Conservation (phyloP, 78 protist genomes). For the Isochrysis galbana region DNA sequence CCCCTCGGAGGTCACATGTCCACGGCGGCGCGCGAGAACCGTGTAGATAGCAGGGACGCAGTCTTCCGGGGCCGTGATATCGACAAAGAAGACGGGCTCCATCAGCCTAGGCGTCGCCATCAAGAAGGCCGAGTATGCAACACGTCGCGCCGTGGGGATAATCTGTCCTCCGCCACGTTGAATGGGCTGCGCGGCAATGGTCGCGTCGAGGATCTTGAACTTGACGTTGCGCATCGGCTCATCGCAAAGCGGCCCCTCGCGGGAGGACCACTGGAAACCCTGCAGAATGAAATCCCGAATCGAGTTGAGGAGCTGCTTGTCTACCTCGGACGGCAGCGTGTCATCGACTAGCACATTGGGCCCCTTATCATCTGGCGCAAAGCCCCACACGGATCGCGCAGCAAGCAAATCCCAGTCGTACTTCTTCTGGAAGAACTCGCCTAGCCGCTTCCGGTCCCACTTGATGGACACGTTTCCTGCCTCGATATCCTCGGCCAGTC, state of each 20-base stretch:
- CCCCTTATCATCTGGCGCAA: slow-evolving; percentile 85
- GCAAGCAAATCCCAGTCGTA: slow-evolving; percentile 96
- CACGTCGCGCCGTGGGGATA: slow-evolving; percentile 86
- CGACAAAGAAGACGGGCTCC: slow-evolving; percentile 90
- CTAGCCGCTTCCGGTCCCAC: slow-evolving; percentile 14
- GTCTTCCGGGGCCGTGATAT: slow-evolving; percentile 89
- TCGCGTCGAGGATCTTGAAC: slow-evolving; percentile 76
- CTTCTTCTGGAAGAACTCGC: slow-evolving; percentile 73
- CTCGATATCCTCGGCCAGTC: slow-evolving; percentile 90
- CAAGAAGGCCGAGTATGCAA: slow-evolving; percentile 81
- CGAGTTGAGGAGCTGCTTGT: slow-evolving; percentile 58
- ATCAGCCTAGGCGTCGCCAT: slow-evolving; percentile 94
- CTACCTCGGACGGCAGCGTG: slow-evolving; percentile 85
- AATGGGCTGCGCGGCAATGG: slow-evolving; percentile 64
- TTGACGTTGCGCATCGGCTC: slow-evolving; percentile 68
- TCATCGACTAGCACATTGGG: slow-evolving; percentile 93
- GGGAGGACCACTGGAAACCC: slow-evolving; percentile 97
- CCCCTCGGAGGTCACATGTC: slow-evolving; percentile 43
- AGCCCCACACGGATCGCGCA: slow-evolving; percentile 95
- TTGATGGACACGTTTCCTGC: slow-evolving; percentile 22
- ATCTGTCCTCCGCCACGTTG: slow-evolving; percentile 79
- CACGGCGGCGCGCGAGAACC: slow-evolving; percentile 60
- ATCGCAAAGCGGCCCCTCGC: slow-evolving; percentile 93
- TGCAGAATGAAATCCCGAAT: slow-evolving; percentile 60
- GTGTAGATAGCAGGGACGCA: slow-evolving; percentile 85